Conservation (phyloP, 495 filamentous ascomycete genomes). For the Penicillium tannophilum region DNA sequence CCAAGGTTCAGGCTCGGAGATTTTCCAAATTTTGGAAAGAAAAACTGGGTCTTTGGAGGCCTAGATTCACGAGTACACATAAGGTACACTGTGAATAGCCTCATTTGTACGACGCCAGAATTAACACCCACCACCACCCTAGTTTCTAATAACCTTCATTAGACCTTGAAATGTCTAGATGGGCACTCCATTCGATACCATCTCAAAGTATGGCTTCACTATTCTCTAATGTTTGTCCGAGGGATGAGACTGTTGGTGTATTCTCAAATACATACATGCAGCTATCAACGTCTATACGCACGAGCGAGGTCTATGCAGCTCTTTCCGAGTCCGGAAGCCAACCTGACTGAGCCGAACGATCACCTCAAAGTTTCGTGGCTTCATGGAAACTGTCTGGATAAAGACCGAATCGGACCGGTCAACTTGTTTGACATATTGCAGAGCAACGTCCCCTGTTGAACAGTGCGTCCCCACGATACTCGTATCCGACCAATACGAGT, state of each 20-base stretch:
- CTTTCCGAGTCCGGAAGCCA: slow-evolving; percentile 53
- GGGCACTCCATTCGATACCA: too few relatives aligned
- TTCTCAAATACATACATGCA: too few relatives aligned
- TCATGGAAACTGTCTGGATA: slow-evolving; percentile 78
- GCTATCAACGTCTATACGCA: too few relatives aligned
- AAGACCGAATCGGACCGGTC: slow-evolving; percentile 65
- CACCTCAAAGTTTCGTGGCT: slow-evolving; percentile 64
- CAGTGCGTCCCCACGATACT: slow-evolving; percentile 70
- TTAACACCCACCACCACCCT: background rate
- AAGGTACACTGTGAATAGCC: background rate
- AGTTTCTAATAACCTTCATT: too few relatives aligned
- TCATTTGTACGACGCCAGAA: background rate
- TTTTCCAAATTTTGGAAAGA: background rate
- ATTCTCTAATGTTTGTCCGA: too few relatives aligned
- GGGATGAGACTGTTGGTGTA: too few relatives aligned
- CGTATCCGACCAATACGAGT: slow-evolving; percentile 59
- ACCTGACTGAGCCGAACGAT: slow-evolving; percentile 55
- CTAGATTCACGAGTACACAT: background rate
- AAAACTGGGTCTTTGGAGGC: background rate
- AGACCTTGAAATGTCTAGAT: too few relatives aligned
- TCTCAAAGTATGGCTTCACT: too few relatives aligned
- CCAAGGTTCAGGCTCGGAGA: background rate
- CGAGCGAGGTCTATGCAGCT: too few relatives aligned
- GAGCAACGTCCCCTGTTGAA: slow-evolving; percentile 66
- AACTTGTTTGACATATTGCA: slow-evolving; percentile 59